Evolutionary conservation across 2,329 filamentous ascomycete genomes (phyloP).

Genomic region (Cryoendolithus antarcticus): DNA sequence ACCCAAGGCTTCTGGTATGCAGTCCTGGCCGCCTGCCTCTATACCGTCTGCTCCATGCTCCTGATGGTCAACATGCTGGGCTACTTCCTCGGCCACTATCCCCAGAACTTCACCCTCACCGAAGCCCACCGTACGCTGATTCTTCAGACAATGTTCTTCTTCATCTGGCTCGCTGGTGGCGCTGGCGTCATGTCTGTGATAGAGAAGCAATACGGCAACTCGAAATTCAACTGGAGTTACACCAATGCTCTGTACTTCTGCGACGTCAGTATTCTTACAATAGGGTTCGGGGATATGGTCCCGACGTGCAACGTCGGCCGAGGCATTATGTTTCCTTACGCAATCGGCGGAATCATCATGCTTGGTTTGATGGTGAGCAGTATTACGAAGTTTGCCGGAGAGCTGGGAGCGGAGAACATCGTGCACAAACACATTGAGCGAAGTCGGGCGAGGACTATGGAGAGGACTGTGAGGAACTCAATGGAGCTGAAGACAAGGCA

Average conservation of each 20-base stretch:
- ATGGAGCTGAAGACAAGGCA: neutral
- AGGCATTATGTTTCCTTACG: constrained; percentile 68
- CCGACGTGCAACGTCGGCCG: constrained; percentile 45
- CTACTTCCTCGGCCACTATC: constrained; percentile 62
- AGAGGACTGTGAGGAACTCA: constrained; percentile 2
- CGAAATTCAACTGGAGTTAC: constrained; percentile 35
- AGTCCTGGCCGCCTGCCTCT: constrained; percentile 65
- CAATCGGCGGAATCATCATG: constrained; percentile 70
- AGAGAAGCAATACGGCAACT: too few species aligned
- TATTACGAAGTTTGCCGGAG: constrained; percentile 54
- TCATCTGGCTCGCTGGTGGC: constrained; percentile 67
- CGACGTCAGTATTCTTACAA: constrained; percentile 53
- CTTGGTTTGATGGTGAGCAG: constrained; percentile 72
- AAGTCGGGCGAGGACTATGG: constrained; percentile 42
- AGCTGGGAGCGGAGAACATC: constrained; percentile 50
- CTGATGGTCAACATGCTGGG: constrained; percentile 71
- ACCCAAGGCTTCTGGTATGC: constrained; percentile 83
- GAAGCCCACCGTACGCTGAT: constrained; percentile 76
- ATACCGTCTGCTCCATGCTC: constrained; percentile 64
- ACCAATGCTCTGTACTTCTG: constrained; percentile 58
- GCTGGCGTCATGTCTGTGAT: constrained; percentile 54
- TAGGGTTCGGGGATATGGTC: constrained; percentile 50
- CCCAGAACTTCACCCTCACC: constrained; percentile 65
- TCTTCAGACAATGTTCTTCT: constrained; percentile 75
- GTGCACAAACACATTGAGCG: constrained; percentile 46